Evolutionary conservation across 225 moss, liverwort and hornwort genomes (phyloP).

Genomic region (Rhytidiadelphus loreus): DNA sequence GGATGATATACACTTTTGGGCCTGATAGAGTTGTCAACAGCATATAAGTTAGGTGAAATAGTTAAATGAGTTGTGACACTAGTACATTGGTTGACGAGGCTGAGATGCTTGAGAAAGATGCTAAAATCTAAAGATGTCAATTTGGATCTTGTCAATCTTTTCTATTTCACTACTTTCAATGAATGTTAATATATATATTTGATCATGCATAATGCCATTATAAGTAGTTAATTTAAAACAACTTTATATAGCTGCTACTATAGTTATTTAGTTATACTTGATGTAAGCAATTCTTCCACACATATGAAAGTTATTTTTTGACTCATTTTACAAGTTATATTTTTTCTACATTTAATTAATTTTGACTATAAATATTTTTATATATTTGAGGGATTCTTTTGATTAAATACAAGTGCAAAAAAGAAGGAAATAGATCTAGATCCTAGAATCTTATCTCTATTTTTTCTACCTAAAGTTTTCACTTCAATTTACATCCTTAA

Average conservation of each 20-base stretch:
- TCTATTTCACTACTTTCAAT: too few relatives aligned
- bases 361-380: not conserved
- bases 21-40: too few relatives aligned
- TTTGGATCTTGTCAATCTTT: not conserved
- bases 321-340: not conserved
- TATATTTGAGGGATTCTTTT: not conserved
- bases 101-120: not conserved
- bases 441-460: too few relatives aligned
- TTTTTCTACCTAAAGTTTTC: not conserved
- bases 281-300: not conserved
- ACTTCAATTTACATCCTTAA: rapidly evolving
- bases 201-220: not conserved
- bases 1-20: too few relatives aligned
- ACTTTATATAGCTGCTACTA: too few relatives aligned
- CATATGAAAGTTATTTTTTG: too few relatives aligned
- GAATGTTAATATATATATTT: not conserved
- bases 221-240: not conserved
- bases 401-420: not conserved
- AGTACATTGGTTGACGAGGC: not conserved
- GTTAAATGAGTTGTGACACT: not conserved
- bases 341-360: not conserved
- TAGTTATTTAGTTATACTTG: not conserved
- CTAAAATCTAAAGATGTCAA: not conserved
- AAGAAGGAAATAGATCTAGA: not conserved
- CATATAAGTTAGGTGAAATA: not conserved